Evolutionary conservation across 768 basidiomycete species (phyloP).

Genomic region (Termitomyces eurrhizus): DNA sequence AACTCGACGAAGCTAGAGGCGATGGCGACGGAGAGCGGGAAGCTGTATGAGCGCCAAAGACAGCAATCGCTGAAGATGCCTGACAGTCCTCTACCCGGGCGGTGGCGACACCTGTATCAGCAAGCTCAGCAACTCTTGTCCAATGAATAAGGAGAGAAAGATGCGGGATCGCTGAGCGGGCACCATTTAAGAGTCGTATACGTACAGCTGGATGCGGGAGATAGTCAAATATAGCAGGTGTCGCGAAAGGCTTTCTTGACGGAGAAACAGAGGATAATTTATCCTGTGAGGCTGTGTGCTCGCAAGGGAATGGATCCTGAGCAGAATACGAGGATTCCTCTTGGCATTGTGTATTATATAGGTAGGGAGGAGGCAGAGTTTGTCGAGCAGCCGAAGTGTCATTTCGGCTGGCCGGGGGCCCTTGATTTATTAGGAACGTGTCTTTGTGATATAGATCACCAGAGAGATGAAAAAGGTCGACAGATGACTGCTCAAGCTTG

Average conservation of each 20-base stretch:
- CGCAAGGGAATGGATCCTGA: background rate
- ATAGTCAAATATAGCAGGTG: conserved; percentile 28
- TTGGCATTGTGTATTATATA: conserved; percentile 9
- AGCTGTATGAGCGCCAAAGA: conserved; percentile 6
- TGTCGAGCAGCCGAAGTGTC: conserved; percentile 1
- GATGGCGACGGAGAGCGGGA: conserved; percentile 3
- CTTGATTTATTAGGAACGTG: conserved; percentile 12
- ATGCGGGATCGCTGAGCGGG: conserved; percentile 21
- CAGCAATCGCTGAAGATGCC: conserved; percentile 7
- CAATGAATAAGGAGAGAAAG: conserved; percentile 22
- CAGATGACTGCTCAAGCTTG: conserved; percentile 29
- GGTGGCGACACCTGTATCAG: conserved; percentile 5
- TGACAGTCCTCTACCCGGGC: conserved; percentile 8
- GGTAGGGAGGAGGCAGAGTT: conserved; percentile 12
- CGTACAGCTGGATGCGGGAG: conserved; percentile 28
- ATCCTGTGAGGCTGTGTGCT: background rate
- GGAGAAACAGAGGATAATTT: conserved; percentile 13
- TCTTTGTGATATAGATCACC: conserved; percentile 16
- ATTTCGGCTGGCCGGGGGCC: conserved; percentile 2
- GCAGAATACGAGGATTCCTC: background rate
- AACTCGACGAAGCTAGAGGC: background rate
- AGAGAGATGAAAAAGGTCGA: conserved; percentile 14
- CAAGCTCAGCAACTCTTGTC: conserved; percentile 11
- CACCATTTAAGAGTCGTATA: conserved; percentile 23
- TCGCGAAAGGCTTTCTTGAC: conserved; percentile 23